Conservation (phyloP, 1,139 yeast species). For the Hansenula lynferdii region DNA sequence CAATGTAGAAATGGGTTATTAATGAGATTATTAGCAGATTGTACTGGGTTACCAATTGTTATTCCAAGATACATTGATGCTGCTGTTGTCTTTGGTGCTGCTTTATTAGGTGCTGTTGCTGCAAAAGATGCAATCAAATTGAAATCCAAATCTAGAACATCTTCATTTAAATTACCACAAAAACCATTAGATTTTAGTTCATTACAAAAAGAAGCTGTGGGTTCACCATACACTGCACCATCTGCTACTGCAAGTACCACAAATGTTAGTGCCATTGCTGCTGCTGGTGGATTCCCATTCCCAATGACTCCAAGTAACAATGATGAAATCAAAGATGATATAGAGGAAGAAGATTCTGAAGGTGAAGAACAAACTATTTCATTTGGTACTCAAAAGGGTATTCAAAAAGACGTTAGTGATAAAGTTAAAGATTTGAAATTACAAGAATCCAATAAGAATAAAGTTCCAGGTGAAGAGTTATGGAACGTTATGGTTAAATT, state of each 20-base stretch:
- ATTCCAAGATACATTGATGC: slow-evolving; percentile 95
- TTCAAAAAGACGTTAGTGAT: slow-evolving; percentile 35
- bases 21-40: slow-evolving; percentile 87
- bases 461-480: slow-evolving; percentile 46
- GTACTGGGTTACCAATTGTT: slow-evolving; percentile 88
- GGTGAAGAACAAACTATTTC: slow-evolving; percentile 48
- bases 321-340: slow-evolving; percentile 15
- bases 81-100: slow-evolving; percentile 94
- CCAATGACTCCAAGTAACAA: slow-evolving; percentile 42
- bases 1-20: slow-evolving; percentile 90
- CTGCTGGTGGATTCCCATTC: slow-evolving; percentile 45
- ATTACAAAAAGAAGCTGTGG: slow-evolving; percentile 25
- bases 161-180: slow-evolving; percentile 16
- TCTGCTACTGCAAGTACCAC: slow-evolving; percentile 59
- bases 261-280: slow-evolving; percentile 51
- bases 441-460: slow-evolving; percentile 12
- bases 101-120: slow-evolving; percentile 92
- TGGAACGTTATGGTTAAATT: slow-evolving; percentile 86
- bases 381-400: slow-evolving; percentile 52
- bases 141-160: slow-evolving; percentile 24
- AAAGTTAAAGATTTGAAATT: slow-evolving; percentile 23
- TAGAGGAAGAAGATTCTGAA: slow-evolving; percentile 34
- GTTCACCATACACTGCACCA: slow-evolving; percentile 75
- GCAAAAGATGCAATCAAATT: slow-evolving; percentile 50
- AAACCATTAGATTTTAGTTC: slow-evolving; percentile 11